phyloP scores from a whole-genome alignment of 495 filamentous ascomycete species.

The Annulohypoxylon moriforme region DNA sequence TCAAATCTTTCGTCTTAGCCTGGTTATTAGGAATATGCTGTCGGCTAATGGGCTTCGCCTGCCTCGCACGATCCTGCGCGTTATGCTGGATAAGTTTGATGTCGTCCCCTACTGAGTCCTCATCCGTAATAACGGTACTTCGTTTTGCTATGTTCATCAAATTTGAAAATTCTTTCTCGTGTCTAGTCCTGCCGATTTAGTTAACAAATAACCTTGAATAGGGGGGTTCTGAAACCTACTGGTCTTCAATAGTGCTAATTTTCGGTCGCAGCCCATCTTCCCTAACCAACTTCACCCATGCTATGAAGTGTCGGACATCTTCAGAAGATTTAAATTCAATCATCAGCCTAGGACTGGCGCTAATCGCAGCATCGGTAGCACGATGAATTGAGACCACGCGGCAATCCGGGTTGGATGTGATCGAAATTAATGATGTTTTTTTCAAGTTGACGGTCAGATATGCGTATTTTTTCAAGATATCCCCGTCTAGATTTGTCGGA shows the following conservation, averaged over 20 bases:
- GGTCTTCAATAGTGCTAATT: background rate
- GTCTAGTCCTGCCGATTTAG: constrained; percentile 22
- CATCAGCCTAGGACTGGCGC: constrained; percentile 25
- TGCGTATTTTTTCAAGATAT: constrained; percentile 19
- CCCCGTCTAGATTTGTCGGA: constrained; percentile 23
- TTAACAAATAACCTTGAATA: constrained; percentile 21
- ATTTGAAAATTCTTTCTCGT: constrained; percentile 27
- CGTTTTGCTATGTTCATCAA: constrained; percentile 16
- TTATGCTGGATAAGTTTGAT: constrained; percentile 44
- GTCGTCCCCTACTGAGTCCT: constrained; percentile 28
- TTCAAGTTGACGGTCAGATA: constrained; percentile 38
- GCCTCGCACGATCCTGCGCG: background rate
- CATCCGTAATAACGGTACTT: constrained; percentile 3
- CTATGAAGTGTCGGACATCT: constrained; percentile 27
- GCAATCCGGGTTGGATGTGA: constrained; percentile 11
- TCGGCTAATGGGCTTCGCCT: background rate
- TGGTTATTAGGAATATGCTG: background rate
- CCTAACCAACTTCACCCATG: constrained; percentile 28
- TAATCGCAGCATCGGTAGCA: background rate
- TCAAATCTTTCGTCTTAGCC: constrained; percentile 28
- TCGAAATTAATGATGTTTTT: background rate
- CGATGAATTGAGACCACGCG: constrained; percentile 18
- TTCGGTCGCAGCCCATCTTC: background rate
- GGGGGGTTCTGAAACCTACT: constrained; percentile 22
- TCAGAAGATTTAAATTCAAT: constrained; percentile 35